Conservation (phyloP, 495 filamentous ascomycete genomes). For the Venustampulla echinocandica region DNA sequence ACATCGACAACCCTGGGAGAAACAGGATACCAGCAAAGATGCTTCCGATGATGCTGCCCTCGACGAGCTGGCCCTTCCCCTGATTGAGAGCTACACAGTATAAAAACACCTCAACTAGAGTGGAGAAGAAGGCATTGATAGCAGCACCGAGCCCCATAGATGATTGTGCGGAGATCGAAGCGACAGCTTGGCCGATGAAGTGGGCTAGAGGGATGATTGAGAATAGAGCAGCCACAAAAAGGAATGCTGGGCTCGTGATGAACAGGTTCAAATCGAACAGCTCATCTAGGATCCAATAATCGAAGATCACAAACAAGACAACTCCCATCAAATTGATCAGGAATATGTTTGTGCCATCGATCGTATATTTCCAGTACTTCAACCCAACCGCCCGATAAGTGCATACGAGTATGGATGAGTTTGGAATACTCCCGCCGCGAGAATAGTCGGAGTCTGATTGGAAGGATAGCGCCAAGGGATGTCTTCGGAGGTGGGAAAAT, state of each 20-base stretch:
- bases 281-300: constrained; percentile 69
- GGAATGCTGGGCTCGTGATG: constrained; percentile 69
- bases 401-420: constrained; percentile 86
- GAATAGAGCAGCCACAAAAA: constrained; percentile 77
- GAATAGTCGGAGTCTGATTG: constrained; percentile 75
- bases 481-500: constrained; percentile 83
- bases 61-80: constrained; percentile 86
- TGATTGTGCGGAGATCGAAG: constrained; percentile 97
- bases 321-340: constrained; percentile 92
- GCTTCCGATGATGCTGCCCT: constrained; percentile 94
- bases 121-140: constrained; percentile 99
- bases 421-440: constrained; percentile 55
- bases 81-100: constrained; percentile 92
- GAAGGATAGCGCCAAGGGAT: constrained; percentile 88
- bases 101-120: constrained; percentile 93
- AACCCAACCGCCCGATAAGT: constrained; percentile 91
- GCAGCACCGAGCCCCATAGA: constrained; percentile 99
- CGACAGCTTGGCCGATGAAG: constrained; percentile 98
- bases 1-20: constrained; percentile 96
- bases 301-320: constrained; percentile 84
- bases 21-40: constrained; percentile 97
- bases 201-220: constrained; percentile 98
- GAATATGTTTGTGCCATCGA: constrained; percentile 98
- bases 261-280: constrained; percentile 53
- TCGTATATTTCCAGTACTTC: constrained; percentile 98